Evolutionary conservation across 805 yeast species (phyloP), one percentile per base, ranked within the genome.

Genomic region (Spathaspora arborariae): DNA sequence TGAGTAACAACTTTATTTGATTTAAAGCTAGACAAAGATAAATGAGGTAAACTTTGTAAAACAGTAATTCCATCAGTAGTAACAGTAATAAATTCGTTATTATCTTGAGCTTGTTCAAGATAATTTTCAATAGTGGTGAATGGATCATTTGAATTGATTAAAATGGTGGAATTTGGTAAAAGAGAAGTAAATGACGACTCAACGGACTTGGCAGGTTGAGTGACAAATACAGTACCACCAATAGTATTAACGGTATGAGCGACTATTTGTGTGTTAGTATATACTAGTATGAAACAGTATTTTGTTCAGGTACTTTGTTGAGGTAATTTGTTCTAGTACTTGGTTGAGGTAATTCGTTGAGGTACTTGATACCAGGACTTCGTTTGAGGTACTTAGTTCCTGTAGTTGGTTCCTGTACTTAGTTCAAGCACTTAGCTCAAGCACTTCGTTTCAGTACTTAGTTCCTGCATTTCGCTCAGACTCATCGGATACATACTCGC

Each of bases 31-130:
- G 57, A 30, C n/a, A 57, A 55, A 1, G 75, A 67, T 41, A 89
- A 70, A 45, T 74, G 74, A 13, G 95, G 89, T 45, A 89, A 69
- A 47, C 79, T 76, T 36, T 74, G 70, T 50, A 87, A 69, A 15
- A 88, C 60, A 6, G 82, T 72, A 3, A 58, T 44, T 20, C 88
- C 82, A 47, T 75, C 70, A 2, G 85, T 69, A 44, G 78, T 67
- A 20, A 87, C 71, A 2, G 86, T 64, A 10, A 75, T 61, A 24
- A 68, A 47, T 15, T 59, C 57, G 2, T 50, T 49, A 1, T 53
- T 59, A 8, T 50, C 44, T 22, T 39, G 33, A 5, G 50, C 45
- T 9, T 51, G 46, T 20, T 45, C 45, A 58, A 33, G 33, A 15
- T 22, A 21, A 13, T 68, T 72, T 41, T 70, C 67, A 9, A 80